These are phyloP conservation scores for Kwoniella shivajii DNA, from an alignment of 1,284 basidiomycete genomes.

Conservation along the genomic window DNA sequence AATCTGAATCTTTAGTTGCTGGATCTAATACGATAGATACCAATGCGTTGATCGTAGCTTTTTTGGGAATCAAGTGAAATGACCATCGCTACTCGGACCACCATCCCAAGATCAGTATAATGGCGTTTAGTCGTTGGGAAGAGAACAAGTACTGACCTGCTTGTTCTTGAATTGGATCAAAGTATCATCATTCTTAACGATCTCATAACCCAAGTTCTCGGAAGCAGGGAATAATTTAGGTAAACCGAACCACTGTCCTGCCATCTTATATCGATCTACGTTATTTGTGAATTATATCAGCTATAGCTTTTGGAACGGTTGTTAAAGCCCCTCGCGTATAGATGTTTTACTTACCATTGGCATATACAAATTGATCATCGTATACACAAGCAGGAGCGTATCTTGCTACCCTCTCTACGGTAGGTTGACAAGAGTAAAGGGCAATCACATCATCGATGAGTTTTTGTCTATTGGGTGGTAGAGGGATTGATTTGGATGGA, in stretches of 20 bases:
- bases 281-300: neutral
- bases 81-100: constrained; percentile 27
- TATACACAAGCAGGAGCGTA: constrained; percentile 40
- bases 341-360: constrained; percentile 19
- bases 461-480: constrained; percentile 37
- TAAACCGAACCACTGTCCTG: constrained; percentile 42
- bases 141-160: constrained; percentile 26
- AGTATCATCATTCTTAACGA: constrained; percentile 41
- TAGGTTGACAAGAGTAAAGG: constrained; percentile 38
- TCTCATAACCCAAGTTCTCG: constrained; percentile 38
- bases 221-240: constrained; percentile 39
- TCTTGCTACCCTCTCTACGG: constrained; percentile 38
- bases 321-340: neutral
- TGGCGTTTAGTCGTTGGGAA: neutral
- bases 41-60: constrained; percentile 42
- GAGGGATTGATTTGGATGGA: constrained; percentile 32
- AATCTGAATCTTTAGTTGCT: constrained; percentile 43
- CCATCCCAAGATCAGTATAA: too few species aligned
- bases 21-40: constrained; percentile 40
- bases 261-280: constrained; percentile 35
- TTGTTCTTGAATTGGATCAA: constrained; percentile 49
- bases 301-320: neutral
- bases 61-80: constrained; percentile 40
- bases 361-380: constrained; percentile 41
- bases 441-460: constrained; percentile 45